Evolutionary conservation across 2,329 filamentous ascomycete genomes (phyloP), one percentile per base, ranked within the genome.

Genomic region (Penicillium sp.): DNA sequence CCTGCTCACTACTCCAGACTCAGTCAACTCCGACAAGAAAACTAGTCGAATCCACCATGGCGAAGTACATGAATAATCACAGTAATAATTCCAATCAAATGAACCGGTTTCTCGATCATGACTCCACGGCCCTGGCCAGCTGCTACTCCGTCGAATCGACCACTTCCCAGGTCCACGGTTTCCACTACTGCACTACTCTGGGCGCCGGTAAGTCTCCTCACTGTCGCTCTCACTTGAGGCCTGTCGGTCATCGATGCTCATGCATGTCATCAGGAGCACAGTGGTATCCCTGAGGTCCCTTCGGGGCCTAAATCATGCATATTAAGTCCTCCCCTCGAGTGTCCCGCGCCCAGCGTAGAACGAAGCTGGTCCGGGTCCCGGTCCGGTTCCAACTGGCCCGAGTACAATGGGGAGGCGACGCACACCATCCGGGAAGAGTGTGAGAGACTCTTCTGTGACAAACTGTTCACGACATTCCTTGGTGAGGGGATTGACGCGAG

Each of bases 371-470:
- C 66, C 46, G 61, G 58, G 18, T 20, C 66, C 46, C 61, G 58
- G 18, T 20, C 18, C 18, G 18, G 18, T 41, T 60, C 57, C 31
- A 58, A 55, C 52, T 57, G 58, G 55, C 56, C 58, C 66, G 72
- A 71, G 70, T 68, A 71, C 63, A 75, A 71, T 85, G 86, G 86
- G 87, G 89, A 89, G 89, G 89, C 89, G 85, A 84, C 88, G 86
- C 83, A 87, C 75, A 84, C 85, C 77, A 95, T 95, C 80, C 89
- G 86, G 87, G 89, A 86, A 89, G 89, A 95, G 88, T 95, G 90
- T 95, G 90, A 95, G 89, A 96, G 90, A 80, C 91, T 95, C 85
- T 95, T 95, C 82, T 95, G 90, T 77, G 89, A 91, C 85, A 85
- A 84, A 80, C 87, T 95, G 84, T 86, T 82, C 76, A 77, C 84